Evolutionary conservation across 2,329 filamentous ascomycete genomes (phyloP).

Genomic region (Cadophora malorum): DNA sequence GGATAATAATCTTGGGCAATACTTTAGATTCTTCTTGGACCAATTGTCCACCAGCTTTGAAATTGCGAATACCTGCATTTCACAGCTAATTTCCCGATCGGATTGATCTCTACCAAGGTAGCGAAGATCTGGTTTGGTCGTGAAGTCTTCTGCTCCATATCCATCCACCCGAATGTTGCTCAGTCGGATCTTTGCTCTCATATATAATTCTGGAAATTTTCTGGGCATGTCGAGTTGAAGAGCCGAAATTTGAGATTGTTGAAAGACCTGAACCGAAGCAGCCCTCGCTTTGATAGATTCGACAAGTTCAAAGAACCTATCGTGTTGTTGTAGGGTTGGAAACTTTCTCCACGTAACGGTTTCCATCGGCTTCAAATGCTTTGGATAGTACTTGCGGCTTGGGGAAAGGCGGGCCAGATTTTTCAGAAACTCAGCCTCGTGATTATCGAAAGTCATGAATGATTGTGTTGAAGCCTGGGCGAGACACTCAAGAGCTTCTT

Average conservation of each 20-base stretch:
- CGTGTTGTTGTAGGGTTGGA: slow-evolving; percentile 16
- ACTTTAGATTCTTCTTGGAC: not conserved
- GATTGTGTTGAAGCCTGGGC: too few relatives aligned
- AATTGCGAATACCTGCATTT: slow-evolving; percentile 26
- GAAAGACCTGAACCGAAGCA: slow-evolving; percentile 12
- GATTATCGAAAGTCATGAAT: too few relatives aligned
- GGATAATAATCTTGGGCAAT: slow-evolving; percentile 31
- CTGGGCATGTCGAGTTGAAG: not conserved
- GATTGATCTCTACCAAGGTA: slow-evolving; percentile 46
- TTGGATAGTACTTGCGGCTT: too few relatives aligned
- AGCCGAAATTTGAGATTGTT: slow-evolving; percentile 10
- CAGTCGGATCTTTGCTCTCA: slow-evolving; percentile 44
- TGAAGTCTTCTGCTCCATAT: slow-evolving; percentile 50
- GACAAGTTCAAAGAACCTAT: slow-evolving; percentile 4
- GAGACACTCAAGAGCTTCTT: too few relatives aligned
- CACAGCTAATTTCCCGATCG: slow-evolving; percentile 16
- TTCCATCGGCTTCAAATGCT: too few relatives aligned
- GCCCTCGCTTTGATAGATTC: slow-evolving; percentile 11
- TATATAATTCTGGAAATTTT: slow-evolving; percentile 30
- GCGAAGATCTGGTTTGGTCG: slow-evolving; percentile 39
- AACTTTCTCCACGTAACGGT: slow-evolving; percentile 39
- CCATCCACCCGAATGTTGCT: slow-evolving; percentile 44
- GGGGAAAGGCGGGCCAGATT: too few relatives aligned
- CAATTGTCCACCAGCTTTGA: slow-evolving; percentile 35
- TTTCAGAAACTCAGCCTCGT: too few relatives aligned